Conservation (phyloP, 306 rosid species). For the Fragaria ananassa region DNA sequence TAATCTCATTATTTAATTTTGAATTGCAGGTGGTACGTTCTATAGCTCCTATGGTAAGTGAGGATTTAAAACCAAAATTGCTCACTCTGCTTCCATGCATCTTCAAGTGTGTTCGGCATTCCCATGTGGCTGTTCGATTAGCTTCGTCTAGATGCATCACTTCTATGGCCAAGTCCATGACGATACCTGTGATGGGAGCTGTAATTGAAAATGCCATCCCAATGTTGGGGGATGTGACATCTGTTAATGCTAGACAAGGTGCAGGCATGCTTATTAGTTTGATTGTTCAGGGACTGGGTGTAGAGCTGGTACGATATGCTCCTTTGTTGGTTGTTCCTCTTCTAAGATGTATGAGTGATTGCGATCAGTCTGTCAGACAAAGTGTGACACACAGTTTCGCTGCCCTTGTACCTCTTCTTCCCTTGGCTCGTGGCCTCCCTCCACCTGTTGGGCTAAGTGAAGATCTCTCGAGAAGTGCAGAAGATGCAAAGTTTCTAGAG, state of each 20-base stretch:
- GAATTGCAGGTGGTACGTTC: constrained; percentile 79
- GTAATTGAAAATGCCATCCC: constrained; percentile 79
- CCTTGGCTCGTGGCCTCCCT: constrained; percentile 93
- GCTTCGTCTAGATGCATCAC: constrained; percentile 96
- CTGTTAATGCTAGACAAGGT: constrained; percentile 90
- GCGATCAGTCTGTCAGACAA: constrained; percentile 91
- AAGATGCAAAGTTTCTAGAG: constrained; percentile 83
- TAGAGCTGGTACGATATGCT: constrained; percentile 82
- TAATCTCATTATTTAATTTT: neutral
- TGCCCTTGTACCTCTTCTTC: constrained; percentile 97
- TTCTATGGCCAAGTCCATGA: constrained; percentile 92
- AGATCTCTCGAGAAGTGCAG: constrained; percentile 57
- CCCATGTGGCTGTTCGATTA: constrained; percentile 93
- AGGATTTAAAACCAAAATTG: constrained; percentile 71
- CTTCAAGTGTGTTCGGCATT: constrained; percentile 70
- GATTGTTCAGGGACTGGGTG: constrained; percentile 94
- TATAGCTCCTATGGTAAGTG: constrained; percentile 68
- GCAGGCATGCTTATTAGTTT: constrained; percentile 93
- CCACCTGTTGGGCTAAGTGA: constrained; percentile 74
- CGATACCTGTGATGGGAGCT: constrained; percentile 74
- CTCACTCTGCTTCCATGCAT: constrained; percentile 85
- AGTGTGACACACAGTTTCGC: constrained; percentile 99
- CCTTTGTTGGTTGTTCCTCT: constrained; percentile 96
- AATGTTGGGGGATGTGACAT: constrained; percentile 79
- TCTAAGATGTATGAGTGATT: constrained; percentile 91